Evolutionary conservation across 2,329 filamentous ascomycete genomes (phyloP).

Genomic region (Calonectria pteridis): DNA sequence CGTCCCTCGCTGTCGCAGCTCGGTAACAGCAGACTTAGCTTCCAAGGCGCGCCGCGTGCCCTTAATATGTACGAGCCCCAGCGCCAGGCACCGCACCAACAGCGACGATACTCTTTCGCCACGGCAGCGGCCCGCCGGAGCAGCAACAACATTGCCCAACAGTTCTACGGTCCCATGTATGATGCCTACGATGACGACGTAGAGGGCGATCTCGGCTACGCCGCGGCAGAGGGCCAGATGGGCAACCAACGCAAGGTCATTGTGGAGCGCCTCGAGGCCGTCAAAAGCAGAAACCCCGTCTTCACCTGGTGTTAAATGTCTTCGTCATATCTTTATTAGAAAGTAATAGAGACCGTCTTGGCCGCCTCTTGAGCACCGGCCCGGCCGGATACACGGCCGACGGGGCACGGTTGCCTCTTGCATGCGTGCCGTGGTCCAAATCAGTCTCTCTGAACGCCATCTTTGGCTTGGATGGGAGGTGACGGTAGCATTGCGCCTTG

Average conservation of each 20-base stretch:
- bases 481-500: constrained; percentile 22
- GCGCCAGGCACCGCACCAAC: constrained; percentile 57
- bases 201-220: constrained; percentile 94
- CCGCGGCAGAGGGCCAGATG: constrained; percentile 93
- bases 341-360: constrained; percentile 16
- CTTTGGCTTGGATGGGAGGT: constrained; percentile 9
- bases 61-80: constrained; percentile 60
- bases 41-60: constrained; percentile 55
- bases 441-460: background rate
- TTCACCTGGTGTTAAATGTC: constrained; percentile 90
- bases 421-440: background rate
- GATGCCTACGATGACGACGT: constrained; percentile 80
- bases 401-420: background rate
- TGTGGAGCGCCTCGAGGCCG: constrained; percentile 93
- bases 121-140: constrained; percentile 61
- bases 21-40: constrained; percentile 49
- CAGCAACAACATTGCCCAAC: constrained; percentile 65
- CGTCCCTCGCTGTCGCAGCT: constrained; percentile 37
- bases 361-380: background rate
- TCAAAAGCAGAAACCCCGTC: constrained; percentile 94
- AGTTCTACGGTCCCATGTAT: constrained; percentile 64
- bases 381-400: constrained; percentile 9
- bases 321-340: background rate
- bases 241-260: constrained; percentile 93
- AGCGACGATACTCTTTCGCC: constrained; percentile 67